Base-by-base conservation (phyloP, 495 filamentous ascomycete genomes). In the Chaetomium fimeti region DNA sequence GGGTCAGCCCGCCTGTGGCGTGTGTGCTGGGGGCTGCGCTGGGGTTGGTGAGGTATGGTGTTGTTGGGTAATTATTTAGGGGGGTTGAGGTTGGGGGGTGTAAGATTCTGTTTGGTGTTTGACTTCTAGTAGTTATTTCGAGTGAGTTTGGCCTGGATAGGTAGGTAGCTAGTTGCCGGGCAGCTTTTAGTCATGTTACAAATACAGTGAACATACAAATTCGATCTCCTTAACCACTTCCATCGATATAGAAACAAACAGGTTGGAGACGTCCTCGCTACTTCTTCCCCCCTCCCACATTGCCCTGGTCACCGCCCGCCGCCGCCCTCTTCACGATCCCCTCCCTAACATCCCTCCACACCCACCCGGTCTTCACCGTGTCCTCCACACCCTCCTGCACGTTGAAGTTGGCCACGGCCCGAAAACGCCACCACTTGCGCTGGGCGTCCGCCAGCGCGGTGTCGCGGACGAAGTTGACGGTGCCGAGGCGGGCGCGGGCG, bases 41-140 rank as follows among this genome's bases (percentile, higher is more conserved):
- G 61, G 87, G 87, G 0, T 56, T 89, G 63, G 73, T 77, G 42
- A 84, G 87, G 83, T 89, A 81, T 75, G 85, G 79, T 8, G 85
- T 80, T 58, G 68, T 69, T 47, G 32, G 29, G n/a, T 36, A 62
- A n/a, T n/a, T n/a, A n/a, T n/a, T n/a, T n/a, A n/a, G n/a, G n/a
- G 40, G 51, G 8, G 18, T 13, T 57, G 59, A 47, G 47, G 47
- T n/a, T 36, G 28, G 24, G 32, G 38, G 18, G 13, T 22, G 47
- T 49, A 49, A 49, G 22, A 18, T 49, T 24, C 15, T 43, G 13
- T 43, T 15, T 43, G 40, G 40, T 18, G 40, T 43, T 43, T 43
- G 13, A 18, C 16, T 18, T 43, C 40, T 16, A 13, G 40, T 43
- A 18, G 32, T 36, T 36, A 36, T 36, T n/a, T 36, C 32, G 29